Evolutionary conservation across 768 basidiomycete species (phyloP).

Genomic region (Xerocomellus chrysenteron): DNA sequence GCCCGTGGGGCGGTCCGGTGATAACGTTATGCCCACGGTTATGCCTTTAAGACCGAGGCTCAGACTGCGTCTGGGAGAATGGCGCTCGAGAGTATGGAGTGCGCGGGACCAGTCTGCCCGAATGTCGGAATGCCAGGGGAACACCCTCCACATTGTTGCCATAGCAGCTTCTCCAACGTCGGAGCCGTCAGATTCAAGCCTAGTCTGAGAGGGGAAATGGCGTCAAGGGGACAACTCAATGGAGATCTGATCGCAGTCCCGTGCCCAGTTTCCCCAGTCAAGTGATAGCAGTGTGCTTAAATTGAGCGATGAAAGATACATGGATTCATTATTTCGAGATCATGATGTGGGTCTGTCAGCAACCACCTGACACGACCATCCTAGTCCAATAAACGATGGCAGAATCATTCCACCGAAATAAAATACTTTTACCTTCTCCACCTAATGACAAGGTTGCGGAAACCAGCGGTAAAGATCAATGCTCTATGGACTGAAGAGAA

Average conservation of each 20-base stretch:
- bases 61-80: background rate
- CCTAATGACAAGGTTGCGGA: conserved; percentile 2
- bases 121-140: background rate
- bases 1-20: background rate
- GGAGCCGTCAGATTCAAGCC: no score
- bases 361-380: background rate
- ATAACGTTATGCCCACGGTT: background rate
- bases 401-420: background rate
- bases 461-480: conserved; percentile 9
- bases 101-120: no score
- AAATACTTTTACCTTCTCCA: conserved; percentile 1
- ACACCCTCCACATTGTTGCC: no score
- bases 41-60: background rate
- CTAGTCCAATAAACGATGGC: background rate
- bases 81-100: no score
- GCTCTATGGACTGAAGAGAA: conserved; percentile 22
- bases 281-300: background rate
- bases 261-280: background rate
- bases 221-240: background rate
- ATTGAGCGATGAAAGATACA: conserved; percentile 1
- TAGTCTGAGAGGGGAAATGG: background rate
- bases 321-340: background rate
- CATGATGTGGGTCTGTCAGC: background rate
- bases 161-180: no score
- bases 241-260: background rate